Conservation (phyloP, 2,329 filamentous ascomycete genomes). For the Paecilomyces sp. region DNA sequence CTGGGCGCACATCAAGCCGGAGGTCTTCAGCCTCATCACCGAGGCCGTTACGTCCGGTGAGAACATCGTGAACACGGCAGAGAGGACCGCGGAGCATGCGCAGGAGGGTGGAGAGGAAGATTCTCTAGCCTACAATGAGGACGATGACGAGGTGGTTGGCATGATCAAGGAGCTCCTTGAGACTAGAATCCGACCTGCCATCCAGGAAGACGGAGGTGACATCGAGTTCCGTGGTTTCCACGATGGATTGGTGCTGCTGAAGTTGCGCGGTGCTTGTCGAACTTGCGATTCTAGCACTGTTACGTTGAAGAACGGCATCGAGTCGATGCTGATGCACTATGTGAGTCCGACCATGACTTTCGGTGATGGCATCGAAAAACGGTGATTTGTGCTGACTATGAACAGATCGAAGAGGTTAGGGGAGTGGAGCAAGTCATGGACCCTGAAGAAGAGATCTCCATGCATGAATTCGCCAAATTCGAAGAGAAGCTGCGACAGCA, state of each 20-base stretch:
- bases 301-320: slow-evolving; percentile 94
- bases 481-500: slow-evolving; percentile 71
- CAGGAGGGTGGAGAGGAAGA: slow-evolving; percentile 51
- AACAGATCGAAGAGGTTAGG: slow-evolving; percentile 88
- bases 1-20: slow-evolving; percentile 92
- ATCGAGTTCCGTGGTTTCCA: slow-evolving; percentile 92
- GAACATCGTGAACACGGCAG: slow-evolving; percentile 66
- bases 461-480: slow-evolving; percentile 87
- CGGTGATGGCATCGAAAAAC: background rate
- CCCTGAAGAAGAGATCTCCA: slow-evolving; percentile 79
- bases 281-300: slow-evolving; percentile 97
- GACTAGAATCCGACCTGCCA: slow-evolving; percentile 87
- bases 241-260: slow-evolving; percentile 74
- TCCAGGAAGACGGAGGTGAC: slow-evolving; percentile 95
- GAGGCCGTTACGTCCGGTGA: slow-evolving; percentile 82
- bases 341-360: slow-evolving; percentile 46
- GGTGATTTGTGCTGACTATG: slow-evolving; percentile 10
- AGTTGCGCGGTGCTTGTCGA: slow-evolving; percentile 84
- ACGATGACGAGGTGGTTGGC: slow-evolving; percentile 87
- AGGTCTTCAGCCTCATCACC: slow-evolving; percentile 91
- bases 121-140: slow-evolving; percentile 74
- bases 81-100: slow-evolving; percentile 50
- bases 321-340: slow-evolving; percentile 97
- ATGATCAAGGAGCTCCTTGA: slow-evolving; percentile 99
- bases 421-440: slow-evolving; percentile 87